Evolutionary conservation across 768 basidiomycete genomes (phyloP), one percentile per base, ranked within the genome.

Genomic region (Strobilomyces echinocephalus): DNA sequence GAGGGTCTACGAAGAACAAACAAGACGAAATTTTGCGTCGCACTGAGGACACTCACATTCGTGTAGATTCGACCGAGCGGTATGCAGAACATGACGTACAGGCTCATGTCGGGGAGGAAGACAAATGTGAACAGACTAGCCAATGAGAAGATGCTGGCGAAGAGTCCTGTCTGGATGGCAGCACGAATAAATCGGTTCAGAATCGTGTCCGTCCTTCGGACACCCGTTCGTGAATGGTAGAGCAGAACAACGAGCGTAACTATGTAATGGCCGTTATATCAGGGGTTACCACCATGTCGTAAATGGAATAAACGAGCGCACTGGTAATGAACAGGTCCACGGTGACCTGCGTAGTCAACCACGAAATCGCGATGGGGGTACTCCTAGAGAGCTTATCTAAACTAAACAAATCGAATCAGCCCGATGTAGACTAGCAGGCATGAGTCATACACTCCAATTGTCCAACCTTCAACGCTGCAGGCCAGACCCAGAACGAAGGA

Each of bases 401-500:
- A 24, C 24, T 82, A 42, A 30, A 18, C 5, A 5, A 31, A 1
- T 11, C 4, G 18, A 24, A 34, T 60, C 42, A 60, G 43, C 15
- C 7, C 33, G 24, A 38, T 1, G 11, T 12, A 0, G 5, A 6
- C 18, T 21, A 6, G 14, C 30, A 8, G 26, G 10, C 9, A 26
- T 12, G 30, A 35, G 10, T 55, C 77, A 2, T 57, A 80, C 79
- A 61, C 65, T 68, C 70, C 4, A 12, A 26, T 42, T 12, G 11
- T 26, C 41, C 10, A 42, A 15, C 8, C 21, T 10, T 24, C 24
- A 20, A 77, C 64, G 5, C 77, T 74, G 40, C 77, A 70, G 40
- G 71, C 72, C 20, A 76, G 54, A 1, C 78, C 80, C 45, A 79
- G 72, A 46, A 74, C 51, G 50, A 76, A 76, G 1, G 76, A 74